Evolutionary conservation across 345 rosid species (phyloP), one percentile per base, ranked within the genome.

Genomic region (Excoecaria agallocha): DNA sequence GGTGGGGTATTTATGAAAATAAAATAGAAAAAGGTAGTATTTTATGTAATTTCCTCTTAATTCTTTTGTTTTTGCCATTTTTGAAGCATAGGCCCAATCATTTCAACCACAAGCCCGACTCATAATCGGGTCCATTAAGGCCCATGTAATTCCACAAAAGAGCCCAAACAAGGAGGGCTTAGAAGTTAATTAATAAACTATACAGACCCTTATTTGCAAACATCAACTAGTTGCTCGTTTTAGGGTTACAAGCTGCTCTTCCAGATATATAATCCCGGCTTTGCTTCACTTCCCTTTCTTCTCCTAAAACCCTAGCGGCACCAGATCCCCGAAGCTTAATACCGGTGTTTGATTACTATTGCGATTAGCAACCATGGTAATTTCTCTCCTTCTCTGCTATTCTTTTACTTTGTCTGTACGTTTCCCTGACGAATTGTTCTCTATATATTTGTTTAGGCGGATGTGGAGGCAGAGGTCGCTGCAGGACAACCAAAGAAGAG

Each of bases 401-500:
- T 41, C 15, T 54, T 3, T 3, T 7, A 20, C 12, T 4, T 10
- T 50, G 4, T 45, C 6, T 16, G 22, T 11, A 43, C 17, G 15
- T 16, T 5, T 0, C 11, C 16, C 3, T 25, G 46, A 72, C 12
- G 30, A 3, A 35, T 35, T 38, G 19, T 15, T 25, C 19, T 38
- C 35, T 12, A 12, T 52, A 12, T 41, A 16, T 43, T 11, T 65
- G 6, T 30, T 52, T 25, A 35, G 88, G 87, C 87, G 73, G 85
- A 85, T 70, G 88, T 72, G 60, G 89, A 79, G 41, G 43, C 85
- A 7, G 89, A 83, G 35, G 82, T 82, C 7, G 85, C 86, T 3
- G 70, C 71, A 15, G 79, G 79, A 30, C 68, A 55, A 57, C 61
- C 79, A 17, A 80, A 76, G 76, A 80, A 80, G 77, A 80, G 79